A percentile compares a stretch with the other conserved stretches of the same genome.
phyloP scores from a whole-genome alignment of 2,329 filamentous ascomycete genomes.

The Neonectria neomacrospora region DNA sequence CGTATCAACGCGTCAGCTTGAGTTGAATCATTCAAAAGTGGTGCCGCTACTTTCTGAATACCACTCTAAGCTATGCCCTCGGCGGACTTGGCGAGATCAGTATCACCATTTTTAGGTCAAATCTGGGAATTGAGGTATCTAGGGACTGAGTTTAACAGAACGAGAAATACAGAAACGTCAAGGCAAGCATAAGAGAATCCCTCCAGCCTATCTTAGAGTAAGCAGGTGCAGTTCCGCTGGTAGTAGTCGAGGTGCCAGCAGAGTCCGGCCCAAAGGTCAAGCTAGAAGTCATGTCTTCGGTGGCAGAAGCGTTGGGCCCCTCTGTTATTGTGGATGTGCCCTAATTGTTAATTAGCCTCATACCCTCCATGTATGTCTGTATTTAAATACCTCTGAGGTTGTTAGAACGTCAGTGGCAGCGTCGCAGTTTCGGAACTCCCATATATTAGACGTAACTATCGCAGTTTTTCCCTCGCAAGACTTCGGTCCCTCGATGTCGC shows the following conservation, averaged over 20 bases:
- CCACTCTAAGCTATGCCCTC: too few relatives aligned
- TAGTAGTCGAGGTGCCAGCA: not conserved
- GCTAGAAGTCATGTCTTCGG: not conserved
- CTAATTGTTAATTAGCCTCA: not conserved
- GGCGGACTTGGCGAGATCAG: too few relatives aligned
- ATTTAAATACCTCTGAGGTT: conserved; percentile 5
- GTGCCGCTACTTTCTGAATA: too few relatives aligned
- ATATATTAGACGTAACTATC: conserved; percentile 9
- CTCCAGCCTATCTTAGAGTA: not conserved
- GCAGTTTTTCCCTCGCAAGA: conserved; percentile 4
- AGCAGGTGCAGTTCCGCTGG: not conserved
- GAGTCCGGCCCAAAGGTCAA: conserved; percentile 11
- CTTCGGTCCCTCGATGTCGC: conserved; percentile 18
- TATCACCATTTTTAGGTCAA: too few relatives aligned
- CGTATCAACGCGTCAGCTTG: too few relatives aligned
- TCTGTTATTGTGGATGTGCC: conserved; percentile 1
- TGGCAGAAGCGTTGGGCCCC: not conserved
- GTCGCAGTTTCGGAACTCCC: conserved; percentile 26
- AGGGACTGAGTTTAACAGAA: not conserved
- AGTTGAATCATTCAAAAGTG: too few relatives aligned
- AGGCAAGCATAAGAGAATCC: not conserved
- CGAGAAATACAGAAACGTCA: not conserved
- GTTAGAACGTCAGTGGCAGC: conserved; percentile 4
- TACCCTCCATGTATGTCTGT: too few relatives aligned
- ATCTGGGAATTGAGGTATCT: too few relatives aligned